These are phyloP conservation scores for Cucurbita ficifolia DNA, from an alignment of 306 rosid species.

Conservation along the genomic window DNA sequence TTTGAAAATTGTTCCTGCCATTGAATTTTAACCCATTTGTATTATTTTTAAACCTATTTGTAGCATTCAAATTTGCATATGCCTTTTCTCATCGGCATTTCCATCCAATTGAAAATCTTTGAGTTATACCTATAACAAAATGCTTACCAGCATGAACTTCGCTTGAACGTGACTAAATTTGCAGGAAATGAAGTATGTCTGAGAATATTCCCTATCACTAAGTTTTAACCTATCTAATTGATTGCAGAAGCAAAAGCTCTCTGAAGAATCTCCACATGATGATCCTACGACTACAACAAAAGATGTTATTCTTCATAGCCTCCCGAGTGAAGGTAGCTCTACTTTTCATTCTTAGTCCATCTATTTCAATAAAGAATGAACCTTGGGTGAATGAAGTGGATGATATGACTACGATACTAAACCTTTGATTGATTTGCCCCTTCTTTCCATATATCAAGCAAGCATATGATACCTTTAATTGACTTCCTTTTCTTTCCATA, in stretches of 20 bases:
- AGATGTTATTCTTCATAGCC: slow-evolving; percentile 22
- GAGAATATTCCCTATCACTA: too few relatives aligned
- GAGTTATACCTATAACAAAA: too few relatives aligned
- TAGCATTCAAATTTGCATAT: too few relatives aligned
- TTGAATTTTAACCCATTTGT: too few relatives aligned
- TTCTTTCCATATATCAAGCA: not conserved
- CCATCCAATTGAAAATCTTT: not conserved
- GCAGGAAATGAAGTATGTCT: too few relatives aligned
- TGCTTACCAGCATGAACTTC: too few relatives aligned
- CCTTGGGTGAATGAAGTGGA: not conserved
- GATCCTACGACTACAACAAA: slow-evolving; percentile 31
- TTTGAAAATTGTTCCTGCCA: too few relatives aligned
- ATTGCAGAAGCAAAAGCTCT: slow-evolving; percentile 26
- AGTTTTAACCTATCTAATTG: not conserved
- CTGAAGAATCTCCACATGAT: slow-evolving; percentile 17
- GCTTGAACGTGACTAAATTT: too few relatives aligned
- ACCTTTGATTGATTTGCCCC: not conserved
- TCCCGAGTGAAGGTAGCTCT: slow-evolving; percentile 10
- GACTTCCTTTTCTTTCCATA: too few relatives aligned
- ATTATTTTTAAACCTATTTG: too few relatives aligned
- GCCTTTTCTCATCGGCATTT: not conserved
- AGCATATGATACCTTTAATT: too few relatives aligned
- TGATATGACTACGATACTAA: not conserved
- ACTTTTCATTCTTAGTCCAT: not conserved
- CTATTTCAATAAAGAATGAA: not conserved